Percentiles rank a stretch among this genome's conserved stretches.
Conservation (phyloP, 208 protist species). For the Leishmania guyanensis region DNA sequence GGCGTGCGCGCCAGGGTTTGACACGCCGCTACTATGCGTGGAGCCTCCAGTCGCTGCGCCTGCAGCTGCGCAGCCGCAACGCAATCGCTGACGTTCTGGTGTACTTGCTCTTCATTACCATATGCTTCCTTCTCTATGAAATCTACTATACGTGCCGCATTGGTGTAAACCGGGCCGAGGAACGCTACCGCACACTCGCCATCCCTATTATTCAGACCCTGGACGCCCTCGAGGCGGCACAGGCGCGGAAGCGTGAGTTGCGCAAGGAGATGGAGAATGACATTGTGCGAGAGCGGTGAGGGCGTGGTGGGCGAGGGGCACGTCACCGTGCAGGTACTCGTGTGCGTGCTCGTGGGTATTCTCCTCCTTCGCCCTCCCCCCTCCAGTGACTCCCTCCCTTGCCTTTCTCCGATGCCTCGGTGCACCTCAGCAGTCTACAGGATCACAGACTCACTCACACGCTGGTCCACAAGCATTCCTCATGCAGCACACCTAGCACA, state of each 20-base stretch:
- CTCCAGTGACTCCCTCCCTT: not conserved
- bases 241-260: slow-evolving; percentile 48
- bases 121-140: slow-evolving; percentile 76
- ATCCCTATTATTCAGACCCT: slow-evolving; percentile 85
- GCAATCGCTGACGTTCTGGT: slow-evolving; percentile 80
- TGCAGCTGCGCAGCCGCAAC: slow-evolving; percentile 60
- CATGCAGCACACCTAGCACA: not conserved
- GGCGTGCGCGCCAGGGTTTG: slow-evolving; percentile 34
- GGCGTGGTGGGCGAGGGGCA: not conserved
- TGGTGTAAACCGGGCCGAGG: slow-evolving; percentile 71
- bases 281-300: slow-evolving; percentile 40
- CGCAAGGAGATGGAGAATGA: slow-evolving; percentile 80
- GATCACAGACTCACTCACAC: not conserved
- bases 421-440: not conserved
- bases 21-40: slow-evolving; percentile 63
- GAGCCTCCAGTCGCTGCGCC: slow-evolving; percentile 57
- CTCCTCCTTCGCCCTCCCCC: not conserved
- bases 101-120: slow-evolving; percentile 61
- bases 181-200: slow-evolving; percentile 75
- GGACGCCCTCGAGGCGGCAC: slow-evolving; percentile 68
- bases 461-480: not conserved
- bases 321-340: not conserved
- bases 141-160: slow-evolving; percentile 82
- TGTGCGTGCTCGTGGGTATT: too few species aligned
- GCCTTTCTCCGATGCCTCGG: not conserved